Percentiles rank a stretch among this genome's conserved stretches.
Evolutionary conservation across 2,329 filamentous ascomycete genomes (phyloP).

Genomic region (Paecilomyces formosus): DNA sequence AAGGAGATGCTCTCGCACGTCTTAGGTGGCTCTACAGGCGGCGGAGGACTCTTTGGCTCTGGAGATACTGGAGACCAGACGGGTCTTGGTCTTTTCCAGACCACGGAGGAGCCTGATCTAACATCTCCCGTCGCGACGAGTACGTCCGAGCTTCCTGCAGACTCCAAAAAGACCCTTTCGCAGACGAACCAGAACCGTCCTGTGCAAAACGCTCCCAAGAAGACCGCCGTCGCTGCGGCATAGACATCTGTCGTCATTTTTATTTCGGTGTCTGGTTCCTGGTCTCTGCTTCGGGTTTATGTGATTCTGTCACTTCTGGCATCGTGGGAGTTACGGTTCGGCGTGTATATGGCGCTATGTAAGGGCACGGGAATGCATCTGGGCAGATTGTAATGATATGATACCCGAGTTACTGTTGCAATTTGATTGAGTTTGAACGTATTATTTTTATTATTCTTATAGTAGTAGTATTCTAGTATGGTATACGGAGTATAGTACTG

Average conservation of each 20-base stretch:
- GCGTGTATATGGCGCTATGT: background rate
- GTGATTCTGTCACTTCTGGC: background rate
- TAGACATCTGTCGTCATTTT: constrained; percentile 3
- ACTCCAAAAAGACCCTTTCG: constrained; percentile 13
- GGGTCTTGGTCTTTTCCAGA: constrained; percentile 26
- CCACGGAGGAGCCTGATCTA: constrained; percentile 18
- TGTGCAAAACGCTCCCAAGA: constrained; percentile 10
- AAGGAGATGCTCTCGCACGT: constrained; percentile 57
- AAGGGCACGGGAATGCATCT: background rate
- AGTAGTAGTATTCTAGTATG: too few relatives aligned
- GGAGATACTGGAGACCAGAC: constrained; percentile 21
- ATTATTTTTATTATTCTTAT: too few relatives aligned
- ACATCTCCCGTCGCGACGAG: constrained; percentile 16
- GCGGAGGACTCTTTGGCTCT: constrained; percentile 38
- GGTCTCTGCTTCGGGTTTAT: background rate
- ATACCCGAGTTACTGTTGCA: constrained; percentile 16
- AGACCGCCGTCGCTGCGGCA: constrained; percentile 12
- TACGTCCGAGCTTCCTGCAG: constrained; percentile 15
- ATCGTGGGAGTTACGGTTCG: background rate
- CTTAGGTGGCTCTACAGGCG: constrained; percentile 43
- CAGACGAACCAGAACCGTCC: constrained; percentile 4
- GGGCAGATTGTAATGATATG: constrained; percentile 20
- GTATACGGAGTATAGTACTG: too few relatives aligned
- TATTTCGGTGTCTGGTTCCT: background rate
- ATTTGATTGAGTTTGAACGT: background rate